Evolutionary conservation across 148 eudicot species (phyloP), one percentile per base, ranked within the genome.

Genomic region (Amaranthus palmeri): DNA sequence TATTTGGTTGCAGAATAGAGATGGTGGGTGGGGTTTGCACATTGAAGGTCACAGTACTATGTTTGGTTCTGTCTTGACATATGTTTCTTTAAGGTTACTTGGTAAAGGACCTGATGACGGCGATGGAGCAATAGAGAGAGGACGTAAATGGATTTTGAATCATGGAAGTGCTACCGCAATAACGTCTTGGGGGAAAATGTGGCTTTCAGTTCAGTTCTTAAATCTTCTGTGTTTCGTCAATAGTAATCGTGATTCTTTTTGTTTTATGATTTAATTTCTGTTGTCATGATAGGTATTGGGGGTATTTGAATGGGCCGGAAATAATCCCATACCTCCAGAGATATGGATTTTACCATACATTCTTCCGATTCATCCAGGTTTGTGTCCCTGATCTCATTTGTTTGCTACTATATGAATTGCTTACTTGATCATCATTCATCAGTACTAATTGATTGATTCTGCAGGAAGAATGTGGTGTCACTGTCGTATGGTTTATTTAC

Each of bases 11-110:
- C 90, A 95, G 99, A 95, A 92, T 82, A 74, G 64, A 74, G 99
- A 95, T 88, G 99, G 99, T 79, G 99, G 99, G 7, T 95, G 99
- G 99, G 99, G 97, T 59, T 82, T 95, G 81, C 99, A 95, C 81
- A 95, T 92, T 78, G 99, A 95, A 78, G 97, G 99, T 15, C 92
- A 83, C 43, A 92, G 96, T 76, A 91, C 97, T 75, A 95, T 95
- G 99, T 95, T 95, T 83, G 99, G 99, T 76, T 86, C 89, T 72
- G 91, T 72, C 68, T 79, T 95, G 88, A 88, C 82, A 54, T 95
- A 95, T 82, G 89, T 95, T 68, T 86, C 97, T 62, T 76, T 95
- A 78, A 85, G 99, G 75, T 85, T 95, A 86, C 96, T 95, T 74
- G 99, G 97, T 18, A 92, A 95, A 85, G 96, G 83, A 73, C 73